A percentile compares a stretch with the other conserved stretches of the same genome.
Conservation (phyloP, 495 filamentous ascomycete genomes). For the Hyaloscypha finlandica region DNA sequence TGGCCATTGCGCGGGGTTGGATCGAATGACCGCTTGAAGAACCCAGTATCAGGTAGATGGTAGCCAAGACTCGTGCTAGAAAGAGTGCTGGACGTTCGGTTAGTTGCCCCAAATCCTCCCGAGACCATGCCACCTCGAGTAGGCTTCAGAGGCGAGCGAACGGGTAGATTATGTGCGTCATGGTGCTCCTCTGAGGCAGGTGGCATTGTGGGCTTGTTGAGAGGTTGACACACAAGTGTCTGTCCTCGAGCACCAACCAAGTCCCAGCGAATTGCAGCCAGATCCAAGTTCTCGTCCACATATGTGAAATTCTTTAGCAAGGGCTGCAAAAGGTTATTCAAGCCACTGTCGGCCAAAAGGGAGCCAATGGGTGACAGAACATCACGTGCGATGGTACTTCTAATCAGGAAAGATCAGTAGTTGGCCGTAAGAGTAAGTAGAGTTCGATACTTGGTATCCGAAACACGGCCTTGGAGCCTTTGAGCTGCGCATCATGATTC, state of each 20-base stretch:
- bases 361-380: neutral
- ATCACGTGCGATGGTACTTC: neutral
- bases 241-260: neutral
- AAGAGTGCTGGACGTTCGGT: neutral
- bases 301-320: neutral
- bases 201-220: neutral
- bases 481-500: neutral
- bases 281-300: neutral
- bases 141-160: neutral
- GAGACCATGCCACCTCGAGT: neutral
- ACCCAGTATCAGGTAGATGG: neutral
- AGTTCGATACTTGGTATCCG: neutral
- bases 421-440: neutral
- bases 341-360: neutral
- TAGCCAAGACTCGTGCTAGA: neutral
- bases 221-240: neutral
- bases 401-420: neutral
- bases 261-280: constrained; percentile 6
- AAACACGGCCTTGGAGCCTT: neutral
- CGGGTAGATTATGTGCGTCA: neutral
- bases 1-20: neutral
- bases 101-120: neutral
- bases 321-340: neutral
- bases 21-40: neutral
- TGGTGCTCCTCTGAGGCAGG: neutral